phyloP scores from a whole-genome alignment of 768 basidiomycete species.

The Tulasnella sp. region DNA sequence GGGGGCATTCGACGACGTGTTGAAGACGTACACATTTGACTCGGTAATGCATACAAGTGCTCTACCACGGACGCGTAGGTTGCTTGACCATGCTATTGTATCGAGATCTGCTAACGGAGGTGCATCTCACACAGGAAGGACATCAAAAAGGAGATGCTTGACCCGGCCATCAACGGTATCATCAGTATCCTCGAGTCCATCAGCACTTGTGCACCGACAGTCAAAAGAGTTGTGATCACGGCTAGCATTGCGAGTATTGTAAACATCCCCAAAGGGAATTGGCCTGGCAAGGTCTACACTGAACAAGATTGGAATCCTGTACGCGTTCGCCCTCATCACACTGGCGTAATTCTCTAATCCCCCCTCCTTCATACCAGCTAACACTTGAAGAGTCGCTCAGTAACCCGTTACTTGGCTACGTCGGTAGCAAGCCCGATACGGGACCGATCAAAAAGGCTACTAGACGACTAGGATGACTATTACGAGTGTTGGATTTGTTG shows the following conservation, averaged over 20 bases:
- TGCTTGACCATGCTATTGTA: too few species aligned
- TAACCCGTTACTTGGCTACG: too few species aligned
- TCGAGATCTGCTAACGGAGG: too few species aligned
- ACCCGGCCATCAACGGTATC: constrained; percentile 26
- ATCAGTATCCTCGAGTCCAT: constrained; percentile 21
- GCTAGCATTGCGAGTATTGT: constrained; percentile 25
- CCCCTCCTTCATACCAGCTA: not conserved
- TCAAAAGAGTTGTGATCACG: constrained; percentile 29
- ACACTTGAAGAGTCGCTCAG: not conserved
- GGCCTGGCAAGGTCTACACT: constrained; percentile 21
- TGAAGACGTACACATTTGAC: not conserved
- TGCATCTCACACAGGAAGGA: not conserved
- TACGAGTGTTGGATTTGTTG: too few species aligned
- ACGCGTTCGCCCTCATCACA: not conserved
- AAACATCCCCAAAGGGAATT: not conserved
- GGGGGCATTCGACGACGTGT: constrained; percentile 11
- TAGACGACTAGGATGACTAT: too few species aligned
- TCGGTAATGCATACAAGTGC: constrained; percentile 17
- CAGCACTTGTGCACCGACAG: constrained; percentile 16
- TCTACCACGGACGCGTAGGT: not conserved
- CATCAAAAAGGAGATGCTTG: constrained; percentile 19
- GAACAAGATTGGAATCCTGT: constrained; percentile 25
- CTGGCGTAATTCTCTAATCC: not conserved
- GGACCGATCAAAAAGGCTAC: not conserved
- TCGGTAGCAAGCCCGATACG: constrained; percentile 42